These are phyloP conservation scores for Termitomyces sp. DNA, from an alignment of 768 basidiomycete species.

Conservation along the genomic window DNA sequence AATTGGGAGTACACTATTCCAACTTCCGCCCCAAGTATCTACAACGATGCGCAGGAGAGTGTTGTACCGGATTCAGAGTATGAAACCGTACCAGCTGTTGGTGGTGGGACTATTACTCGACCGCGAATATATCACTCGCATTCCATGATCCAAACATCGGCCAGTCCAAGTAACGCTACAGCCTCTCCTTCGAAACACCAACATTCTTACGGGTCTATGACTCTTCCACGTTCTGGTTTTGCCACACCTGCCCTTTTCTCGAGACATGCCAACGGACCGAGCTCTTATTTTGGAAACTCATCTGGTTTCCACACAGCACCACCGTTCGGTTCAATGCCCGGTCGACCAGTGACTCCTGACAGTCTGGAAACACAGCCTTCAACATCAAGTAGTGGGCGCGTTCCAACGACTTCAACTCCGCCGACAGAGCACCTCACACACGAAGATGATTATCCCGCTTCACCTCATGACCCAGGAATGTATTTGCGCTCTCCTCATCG, in stretches of 20 bases:
- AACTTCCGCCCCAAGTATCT: constrained; percentile 38
- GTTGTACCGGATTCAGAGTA: constrained; percentile 46
- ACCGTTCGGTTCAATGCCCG: constrained; percentile 14
- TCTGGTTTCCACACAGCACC: constrained; percentile 13
- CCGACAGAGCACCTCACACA: constrained; percentile 27
- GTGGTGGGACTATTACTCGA: constrained; percentile 81
- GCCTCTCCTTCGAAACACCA: constrained; percentile 14
- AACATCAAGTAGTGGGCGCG: constrained; percentile 39
- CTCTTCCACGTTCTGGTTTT: constrained; percentile 16
- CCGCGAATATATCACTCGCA: constrained; percentile 84
- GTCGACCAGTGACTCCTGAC: constrained; percentile 41
- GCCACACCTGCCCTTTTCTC: constrained; percentile 21
- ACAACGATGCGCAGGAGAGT: constrained; percentile 31
- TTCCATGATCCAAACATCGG: constrained; percentile 56
- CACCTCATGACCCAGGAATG: constrained; percentile 12
- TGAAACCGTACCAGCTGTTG: constrained; percentile 88
- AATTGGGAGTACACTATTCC: constrained; percentile 65
- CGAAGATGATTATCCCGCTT: constrained; percentile 14
- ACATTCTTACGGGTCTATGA: constrained; percentile 9
- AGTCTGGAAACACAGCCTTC: constrained; percentile 47
- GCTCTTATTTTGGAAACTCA: constrained; percentile 19
- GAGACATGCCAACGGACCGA: constrained; percentile 16
- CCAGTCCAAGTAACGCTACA: constrained; percentile 14
- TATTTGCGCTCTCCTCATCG: constrained; percentile 17
- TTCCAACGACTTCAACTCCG: constrained; percentile 40